Conservation (phyloP, 2,329 filamentous ascomycete genomes). For the Pseudocercospora pini-densiflorae region DNA sequence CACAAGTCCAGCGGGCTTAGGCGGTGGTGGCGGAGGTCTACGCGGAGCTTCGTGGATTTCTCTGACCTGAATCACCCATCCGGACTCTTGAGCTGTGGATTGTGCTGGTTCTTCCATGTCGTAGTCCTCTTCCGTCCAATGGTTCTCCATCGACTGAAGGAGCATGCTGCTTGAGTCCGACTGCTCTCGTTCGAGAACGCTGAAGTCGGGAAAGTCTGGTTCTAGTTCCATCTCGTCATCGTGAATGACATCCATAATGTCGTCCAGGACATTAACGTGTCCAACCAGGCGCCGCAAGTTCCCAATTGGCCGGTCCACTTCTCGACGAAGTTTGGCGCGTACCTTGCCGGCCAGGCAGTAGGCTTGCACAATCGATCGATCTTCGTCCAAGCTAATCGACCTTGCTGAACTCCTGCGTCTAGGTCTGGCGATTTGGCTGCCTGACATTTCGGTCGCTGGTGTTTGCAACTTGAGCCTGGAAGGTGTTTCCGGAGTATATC, state of each 20-base stretch:
- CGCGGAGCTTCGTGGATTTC: not conserved
- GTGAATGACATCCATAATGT: not conserved
- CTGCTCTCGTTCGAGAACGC: constrained; percentile 3
- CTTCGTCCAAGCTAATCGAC: not conserved
- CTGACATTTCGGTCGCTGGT: not conserved
- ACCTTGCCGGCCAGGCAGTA: constrained; percentile 1
- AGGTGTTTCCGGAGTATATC: not conserved
- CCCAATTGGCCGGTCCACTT: not conserved
- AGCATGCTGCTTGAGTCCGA: not conserved
- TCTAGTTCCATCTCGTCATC: not conserved
- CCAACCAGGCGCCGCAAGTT: not conserved
- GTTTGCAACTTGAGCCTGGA: not conserved
- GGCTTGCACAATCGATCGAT: not conserved
- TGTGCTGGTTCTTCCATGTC: not conserved
- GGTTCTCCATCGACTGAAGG: not conserved
- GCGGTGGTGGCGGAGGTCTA: not conserved
- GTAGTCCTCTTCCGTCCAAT: not conserved
- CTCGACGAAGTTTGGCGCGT: not conserved
- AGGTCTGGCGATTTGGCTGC: not conserved
- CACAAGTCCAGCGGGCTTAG: not conserved
- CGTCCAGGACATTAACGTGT: not conserved
- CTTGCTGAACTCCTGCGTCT: not conserved
- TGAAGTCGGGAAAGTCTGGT: constrained; percentile 1
- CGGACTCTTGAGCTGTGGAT: not conserved
- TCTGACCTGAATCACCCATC: not conserved